Evolutionary conservation across 164 flowering plant species (phyloP).

Genomic region (Dillenia turbinata): DNA sequence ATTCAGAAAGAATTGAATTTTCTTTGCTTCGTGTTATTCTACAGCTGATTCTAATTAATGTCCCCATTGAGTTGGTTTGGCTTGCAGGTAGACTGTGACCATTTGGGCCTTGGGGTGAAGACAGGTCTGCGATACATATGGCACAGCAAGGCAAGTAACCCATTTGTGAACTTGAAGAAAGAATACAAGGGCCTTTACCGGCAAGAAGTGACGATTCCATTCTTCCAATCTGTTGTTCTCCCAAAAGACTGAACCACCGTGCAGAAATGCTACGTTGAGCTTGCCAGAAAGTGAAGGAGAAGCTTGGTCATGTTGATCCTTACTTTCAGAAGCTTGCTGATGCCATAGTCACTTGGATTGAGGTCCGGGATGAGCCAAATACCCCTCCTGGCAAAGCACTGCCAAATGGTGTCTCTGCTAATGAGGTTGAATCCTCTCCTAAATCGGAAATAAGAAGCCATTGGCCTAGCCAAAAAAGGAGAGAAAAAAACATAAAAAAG

Average conservation of each 20-base stretch:
- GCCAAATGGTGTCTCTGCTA: constrained; percentile 1
- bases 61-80: not conserved
- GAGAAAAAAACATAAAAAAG: too few species aligned
- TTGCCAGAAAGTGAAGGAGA: constrained; percentile 43
- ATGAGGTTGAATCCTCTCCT: constrained; percentile 7
- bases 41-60: too few species aligned
- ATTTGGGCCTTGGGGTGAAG: constrained; percentile 43
- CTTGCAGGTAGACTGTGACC: constrained; percentile 49
- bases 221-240: constrained; percentile 44
- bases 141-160: constrained; percentile 67
- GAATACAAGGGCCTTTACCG: constrained; percentile 47
- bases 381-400: constrained; percentile 14
- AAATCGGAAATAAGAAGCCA: constrained; percentile 10
- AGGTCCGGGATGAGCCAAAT: constrained; percentile 54
- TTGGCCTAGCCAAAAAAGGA: too few species aligned
- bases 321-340: constrained; percentile 49
- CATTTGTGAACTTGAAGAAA: constrained; percentile 54
- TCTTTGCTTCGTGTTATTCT: too few species aligned
- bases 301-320: constrained; percentile 39
- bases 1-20: too few species aligned
- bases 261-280: constrained; percentile 47
- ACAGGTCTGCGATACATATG: constrained; percentile 47
- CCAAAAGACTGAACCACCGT: constrained; percentile 43
- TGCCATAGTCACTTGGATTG: constrained; percentile 55
- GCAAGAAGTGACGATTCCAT: constrained; percentile 57